Conservation (phyloP, 228 moss, liverwort and hornwort genomes). For the Sphagnum fallax region DNA sequence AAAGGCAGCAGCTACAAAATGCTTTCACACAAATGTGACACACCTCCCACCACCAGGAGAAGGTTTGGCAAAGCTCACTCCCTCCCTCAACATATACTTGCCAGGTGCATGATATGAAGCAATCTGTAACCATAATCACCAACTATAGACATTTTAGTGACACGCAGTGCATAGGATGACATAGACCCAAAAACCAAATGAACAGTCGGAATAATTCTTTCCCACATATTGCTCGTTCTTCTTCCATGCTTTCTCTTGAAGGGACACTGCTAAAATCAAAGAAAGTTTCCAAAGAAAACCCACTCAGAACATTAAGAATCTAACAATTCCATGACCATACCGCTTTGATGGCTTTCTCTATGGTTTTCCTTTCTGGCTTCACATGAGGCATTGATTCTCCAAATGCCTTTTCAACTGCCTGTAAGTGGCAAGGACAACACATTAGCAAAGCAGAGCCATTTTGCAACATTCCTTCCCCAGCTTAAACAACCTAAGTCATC, state of each 20-base stretch:
- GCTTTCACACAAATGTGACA: conserved; percentile 1
- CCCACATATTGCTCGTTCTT: too few relatives aligned
- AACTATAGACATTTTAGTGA: too few relatives aligned
- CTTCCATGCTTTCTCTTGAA: too few relatives aligned
- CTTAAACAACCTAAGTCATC: too few relatives aligned
- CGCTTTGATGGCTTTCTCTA: conserved; percentile 86
- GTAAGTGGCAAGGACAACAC: background rate
- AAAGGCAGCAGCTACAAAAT: background rate
- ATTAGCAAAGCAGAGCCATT: too few relatives aligned
- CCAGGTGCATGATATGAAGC: conserved; percentile 91
- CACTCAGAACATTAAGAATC: too few relatives aligned
- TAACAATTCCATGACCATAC: conserved; percentile 14
- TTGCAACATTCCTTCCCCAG: too few relatives aligned
- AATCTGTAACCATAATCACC: conserved; percentile 29
- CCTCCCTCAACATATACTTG: conserved; percentile 83
- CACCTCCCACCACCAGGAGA: conserved; percentile 94
- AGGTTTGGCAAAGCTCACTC: conserved; percentile 79
- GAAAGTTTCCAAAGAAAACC: too few relatives aligned
- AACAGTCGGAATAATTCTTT: too few relatives aligned
- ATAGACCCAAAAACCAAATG: too few relatives aligned
- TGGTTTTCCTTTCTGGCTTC: conserved; percentile 80
- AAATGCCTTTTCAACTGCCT: conserved; percentile 92
- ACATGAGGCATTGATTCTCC: conserved; percentile 74
- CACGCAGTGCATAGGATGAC: too few relatives aligned
- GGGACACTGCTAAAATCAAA: too few relatives aligned